These are phyloP conservation scores for Dispira parvispora DNA, from an alignment of 192 early-diverging fungal species.

Conservation along the genomic window DNA sequence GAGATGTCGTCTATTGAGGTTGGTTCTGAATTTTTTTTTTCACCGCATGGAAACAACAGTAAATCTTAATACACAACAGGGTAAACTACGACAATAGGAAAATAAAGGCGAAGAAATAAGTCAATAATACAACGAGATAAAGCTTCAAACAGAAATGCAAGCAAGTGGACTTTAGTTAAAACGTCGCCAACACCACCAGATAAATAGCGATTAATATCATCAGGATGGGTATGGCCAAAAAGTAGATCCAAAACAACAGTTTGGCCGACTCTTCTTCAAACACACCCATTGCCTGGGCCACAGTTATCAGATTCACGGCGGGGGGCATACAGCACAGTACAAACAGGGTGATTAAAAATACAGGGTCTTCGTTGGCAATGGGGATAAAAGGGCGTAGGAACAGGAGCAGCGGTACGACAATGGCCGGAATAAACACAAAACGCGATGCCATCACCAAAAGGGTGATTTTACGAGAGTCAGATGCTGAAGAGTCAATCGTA, in stretches of 20 bases:
- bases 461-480: conserved; percentile 8
- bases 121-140: no score
- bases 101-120: no score
- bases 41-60: no score
- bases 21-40: no score
- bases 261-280: conserved; percentile 50
- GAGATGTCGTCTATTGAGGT: no score
- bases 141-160: neutral
- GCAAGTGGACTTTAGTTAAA: neutral
- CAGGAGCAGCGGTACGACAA: conserved; percentile 22
- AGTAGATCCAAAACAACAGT: conserved; percentile 52
- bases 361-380: conserved; percentile 37
- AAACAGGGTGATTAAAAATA: conserved; percentile 42
- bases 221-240: conserved; percentile 25
- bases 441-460: conserved; percentile 22
- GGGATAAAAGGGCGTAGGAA: conserved; percentile 23
- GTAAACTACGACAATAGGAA: no score
- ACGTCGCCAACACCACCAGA: conserved; percentile 7
- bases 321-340: conserved; percentile 46
- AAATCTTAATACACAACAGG: no score
- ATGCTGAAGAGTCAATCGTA: neutral
- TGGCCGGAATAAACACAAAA: conserved; percentile 26
- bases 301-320: conserved; percentile 53
- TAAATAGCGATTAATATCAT: conserved; percentile 25
- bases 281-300: conserved; percentile 46